Evolutionary conservation across 208 protist species (phyloP), one percentile per base, ranked within the genome.

Genomic region (Tritrichomonas foetus): DNA sequence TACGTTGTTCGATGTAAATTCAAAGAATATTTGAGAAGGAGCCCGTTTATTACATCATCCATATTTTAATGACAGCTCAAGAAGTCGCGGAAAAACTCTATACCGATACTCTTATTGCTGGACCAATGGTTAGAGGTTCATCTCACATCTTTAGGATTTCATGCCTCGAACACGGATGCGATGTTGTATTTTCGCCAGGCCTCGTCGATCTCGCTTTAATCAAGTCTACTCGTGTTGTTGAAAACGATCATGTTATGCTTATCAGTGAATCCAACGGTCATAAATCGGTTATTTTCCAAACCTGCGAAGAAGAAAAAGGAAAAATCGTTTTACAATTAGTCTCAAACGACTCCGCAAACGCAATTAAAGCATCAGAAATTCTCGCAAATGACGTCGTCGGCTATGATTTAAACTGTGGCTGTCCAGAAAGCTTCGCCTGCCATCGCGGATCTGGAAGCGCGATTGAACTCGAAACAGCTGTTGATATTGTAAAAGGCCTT

Each of bases 81-180:
- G 74, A 82, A 50, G 47, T 33, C 57, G 47, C 47, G 0, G 27
- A 89, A 89, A 89, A 89, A 22, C 47, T 89, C 47, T 89, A 89
- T 27, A 89, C 33, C 11, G 30, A 50, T 13, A 89, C 33, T 39
- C 8, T 57, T 49, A 89, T 89, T 39, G 78, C 78, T 41, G 78
- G 41, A 16, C 78, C 78, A 57, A 89, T 89, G 78, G 78, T 89
- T 27, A 0, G 78, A 33, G 78, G 78, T 61, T 89, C 78, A 61
- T 89, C 78, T 0, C 47, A 53, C 20, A 39, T 49, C 39, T 89
- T 89, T 36, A 53, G 78, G 16, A 16, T 89, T 16, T 25, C 78
- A 20, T 89, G 78, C 30, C 27, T 89, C 0, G 27, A 89, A 22
- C 57, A 89, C 36, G 78, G 78, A 20, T 41, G 47, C 11, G 78